Base-by-base conservation (phyloP, 495 filamentous ascomycete genomes). In the Penicilliopsis zonata region DNA sequence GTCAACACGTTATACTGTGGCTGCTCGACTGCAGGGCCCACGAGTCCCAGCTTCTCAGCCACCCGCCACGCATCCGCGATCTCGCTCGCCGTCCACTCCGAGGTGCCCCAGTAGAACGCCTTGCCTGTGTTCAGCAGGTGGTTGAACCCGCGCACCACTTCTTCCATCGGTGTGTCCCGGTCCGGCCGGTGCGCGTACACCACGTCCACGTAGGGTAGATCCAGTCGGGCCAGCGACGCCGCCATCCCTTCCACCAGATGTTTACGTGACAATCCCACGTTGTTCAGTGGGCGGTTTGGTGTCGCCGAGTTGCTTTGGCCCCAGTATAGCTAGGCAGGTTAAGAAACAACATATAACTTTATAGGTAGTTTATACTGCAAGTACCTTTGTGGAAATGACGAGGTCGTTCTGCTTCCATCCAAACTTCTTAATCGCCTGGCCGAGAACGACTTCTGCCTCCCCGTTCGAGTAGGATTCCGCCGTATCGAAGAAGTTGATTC, bases 331-430 rank as follows among this genome's bases (percentile, higher is more conserved):
- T 43, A 42, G 8, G 39, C 28, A 9, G 50, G 44, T 9, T 15
- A 2, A 3, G 33, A 41, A n/a, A 37, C 42, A 4, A 50, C 48
- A 5, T n/a, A n/a, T 6, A n/a, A 23, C 21, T 23, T 23, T 23
- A 23, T n/a, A 23, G 21, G 21, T n/a, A n/a, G n/a, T n/a, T n/a
- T n/a, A n/a, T n/a, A 57, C 46, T 8, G 48, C 6, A 23, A 23
- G n/a, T 23, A 82, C 59, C 61, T 86, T 86, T 9, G 82, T 85
- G 21, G 78, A 79, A 43, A 87, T 70, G 26, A 87, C 81, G 30
- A 85, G 61, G 50, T 78, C 76, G 46, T 79, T 77, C 6, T 79
- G 69, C 28, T 74, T 71, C 80, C 80, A 59, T 18, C 34, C 37
- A 30, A 45, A 57, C 20, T 67, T 47, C 47, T 63, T 57, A 37